Conservation (phyloP, 345 rosid species). For the Citrus hindsii region DNA sequence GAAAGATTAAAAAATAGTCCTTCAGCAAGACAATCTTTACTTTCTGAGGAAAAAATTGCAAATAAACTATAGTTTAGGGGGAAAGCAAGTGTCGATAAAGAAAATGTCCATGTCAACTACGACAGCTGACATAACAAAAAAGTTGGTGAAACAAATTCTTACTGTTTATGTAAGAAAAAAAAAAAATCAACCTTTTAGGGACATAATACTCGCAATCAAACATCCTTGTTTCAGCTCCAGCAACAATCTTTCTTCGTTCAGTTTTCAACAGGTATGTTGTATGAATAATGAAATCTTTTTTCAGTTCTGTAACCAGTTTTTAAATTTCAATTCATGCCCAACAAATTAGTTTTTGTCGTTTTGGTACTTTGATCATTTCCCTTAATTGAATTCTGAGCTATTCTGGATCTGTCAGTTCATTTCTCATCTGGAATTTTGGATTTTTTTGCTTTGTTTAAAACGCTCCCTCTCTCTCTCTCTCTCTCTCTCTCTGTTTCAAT, state of each 20-base stretch:
- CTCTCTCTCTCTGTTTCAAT: too few relatives aligned
- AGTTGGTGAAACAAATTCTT: neutral
- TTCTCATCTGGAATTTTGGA: neutral
- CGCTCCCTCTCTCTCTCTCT: neutral
- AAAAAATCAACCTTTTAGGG: neutral
- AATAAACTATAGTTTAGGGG: neutral
- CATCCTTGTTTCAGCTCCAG: neutral
- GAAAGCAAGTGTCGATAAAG: neutral
- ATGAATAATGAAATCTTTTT: neutral
- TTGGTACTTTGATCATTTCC: neutral
- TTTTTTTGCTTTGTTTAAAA: neutral
- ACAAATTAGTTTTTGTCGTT: neutral
- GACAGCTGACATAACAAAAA: neutral
- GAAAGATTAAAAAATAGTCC: neutral
- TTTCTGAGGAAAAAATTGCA: neutral
- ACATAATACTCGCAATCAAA: neutral
- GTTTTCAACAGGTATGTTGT: neutral
- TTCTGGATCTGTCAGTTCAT: slow-evolving; percentile 17
- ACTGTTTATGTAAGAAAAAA: neutral
- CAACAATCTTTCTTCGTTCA: neutral
- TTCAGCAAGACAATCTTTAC: neutral
- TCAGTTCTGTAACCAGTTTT: neutral
- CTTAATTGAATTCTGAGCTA: neutral
- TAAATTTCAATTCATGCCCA: neutral
- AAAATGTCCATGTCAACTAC: neutral